Base-by-base conservation (phyloP, 2,329 filamentous ascomycete genomes). In the Ophioceras dolichostomum region DNA sequence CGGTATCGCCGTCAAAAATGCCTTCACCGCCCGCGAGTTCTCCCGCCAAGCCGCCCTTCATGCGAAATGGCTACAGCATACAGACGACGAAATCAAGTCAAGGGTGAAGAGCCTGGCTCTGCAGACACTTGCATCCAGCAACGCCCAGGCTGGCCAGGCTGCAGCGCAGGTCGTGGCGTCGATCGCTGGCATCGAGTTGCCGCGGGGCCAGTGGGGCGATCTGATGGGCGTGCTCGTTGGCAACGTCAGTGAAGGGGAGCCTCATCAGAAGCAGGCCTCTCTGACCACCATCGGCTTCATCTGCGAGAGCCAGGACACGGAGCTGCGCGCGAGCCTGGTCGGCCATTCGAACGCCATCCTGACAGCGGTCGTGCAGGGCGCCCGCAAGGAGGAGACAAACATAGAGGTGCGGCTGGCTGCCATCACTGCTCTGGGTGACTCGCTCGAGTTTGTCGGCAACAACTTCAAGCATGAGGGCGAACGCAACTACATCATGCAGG, bases 401-500 rank as follows among this genome's bases (percentile, higher is more conserved):
- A 61, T 67, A 48, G 89, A 98, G 55, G 88, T 98, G 42, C 85
- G 91, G 47, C 74, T 87, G 49, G 86, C 91, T 37, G 91, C 91
- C 54, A 91, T 98, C 56, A 84, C 84, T 35, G 91, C 91, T 32
- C 79, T 98, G 32, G 85, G 88, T 51, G 91, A 98, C 62, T 95
- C 89, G 28, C 79, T 96, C 42, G 91, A 98, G 61, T 98, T 98
- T 54, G 89, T 98, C 41, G 78, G 87, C 47, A 93, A 86, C 64
- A 98, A 98, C 67, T 98, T 98, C 62, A 93, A 95, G 64, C 91
- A 96, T 53, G 91, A 98, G 63, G 91, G 89, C 52, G 91, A 98
- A 71, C 81, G 91, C 49, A 98, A 98, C 68, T 98, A 96, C 69
- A 98, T 98, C 56, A 98, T 98, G 91, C 91, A 98, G 68, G 91